Conservation (phyloP, 768 basidiomycete genomes). For the Lentinula sp. region DNA sequence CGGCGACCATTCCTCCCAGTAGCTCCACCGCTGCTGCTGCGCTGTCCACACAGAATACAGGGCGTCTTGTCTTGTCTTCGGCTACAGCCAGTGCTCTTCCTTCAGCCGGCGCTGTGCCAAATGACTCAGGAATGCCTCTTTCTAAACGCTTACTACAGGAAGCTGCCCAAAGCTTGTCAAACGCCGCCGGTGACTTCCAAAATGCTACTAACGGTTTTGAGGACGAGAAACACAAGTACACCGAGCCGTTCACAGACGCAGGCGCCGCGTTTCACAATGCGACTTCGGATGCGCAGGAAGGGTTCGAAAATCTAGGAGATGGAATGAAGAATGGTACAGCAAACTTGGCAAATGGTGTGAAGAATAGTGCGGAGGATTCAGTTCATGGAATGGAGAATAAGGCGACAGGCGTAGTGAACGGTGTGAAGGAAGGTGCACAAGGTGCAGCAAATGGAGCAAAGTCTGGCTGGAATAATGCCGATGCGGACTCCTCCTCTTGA, state of each 20-base stretch:
- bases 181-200: background rate
- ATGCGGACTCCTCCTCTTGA: background rate
- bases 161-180: background rate
- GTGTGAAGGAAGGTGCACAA: background rate
- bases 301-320: background rate
- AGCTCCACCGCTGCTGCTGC: background rate
- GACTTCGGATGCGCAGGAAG: background rate
- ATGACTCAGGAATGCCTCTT: background rate
- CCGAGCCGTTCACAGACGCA: background rate
- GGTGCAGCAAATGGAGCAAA: background rate
- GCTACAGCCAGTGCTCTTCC: background rate
- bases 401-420: background rate
- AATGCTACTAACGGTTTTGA: background rate
- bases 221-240: background rate
- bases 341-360: background rate
- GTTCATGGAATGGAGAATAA: background rate
- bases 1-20: background rate
- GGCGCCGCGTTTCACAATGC: background rate
- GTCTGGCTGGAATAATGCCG: background rate
- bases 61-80: background rate
- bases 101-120: background rate
- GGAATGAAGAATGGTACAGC: background rate
- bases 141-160: background rate
- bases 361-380: background rate
- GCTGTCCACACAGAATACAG: background rate